Base-by-base conservation (phyloP, 495 filamentous ascomycete genomes). In the Hypomontagnella monticulosa region DNA sequence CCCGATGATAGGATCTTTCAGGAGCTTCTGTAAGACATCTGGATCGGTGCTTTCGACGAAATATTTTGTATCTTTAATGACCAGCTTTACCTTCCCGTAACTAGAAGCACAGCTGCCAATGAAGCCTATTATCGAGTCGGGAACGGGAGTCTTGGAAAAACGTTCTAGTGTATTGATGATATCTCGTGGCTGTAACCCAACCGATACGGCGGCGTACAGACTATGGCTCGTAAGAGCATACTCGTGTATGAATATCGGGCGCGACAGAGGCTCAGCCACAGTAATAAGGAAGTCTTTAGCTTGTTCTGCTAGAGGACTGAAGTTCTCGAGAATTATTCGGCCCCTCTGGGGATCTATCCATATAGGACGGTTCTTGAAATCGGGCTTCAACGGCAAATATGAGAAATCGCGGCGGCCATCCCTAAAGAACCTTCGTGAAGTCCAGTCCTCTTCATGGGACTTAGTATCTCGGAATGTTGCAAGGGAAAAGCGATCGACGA, bases 231-330 rank as follows among this genome's bases (percentile, higher is more conserved):
- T 98, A 70, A 99, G 82, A 32, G 87, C 84, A 78, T 98, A 99
- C 76, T 99, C 95, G 74, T 98, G 96, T 10, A 99, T 81, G 71
- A 90, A 92, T 8, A 84, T 87, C 41, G 95, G 94, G 34, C 95
- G 86, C 19, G 93, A 97, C 63, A 92, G 80, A 40, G 95, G 95
- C 78, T 99, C 95, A 36, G 94, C 93, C 69, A 99, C 92, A 40
- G 93, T 97, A 50, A 94, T 96, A 56, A 99, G 81, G 76, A 99
- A 97, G 73, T 97, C 93, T 66, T 96, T 91, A 2, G 93, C 95
- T 71, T 93, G 89, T 33, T 87, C 82, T 16, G 93, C 90, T 38
- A 93, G 77, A 1, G 93, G 91, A 32, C 88, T 93, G 80, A 97
- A 98, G 63, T 92, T 96, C 81, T 99, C 95, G n/a, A 98, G 82